Evolutionary conservation across 306 rosid species (phyloP).

Genomic region (Betula pendula): DNA sequence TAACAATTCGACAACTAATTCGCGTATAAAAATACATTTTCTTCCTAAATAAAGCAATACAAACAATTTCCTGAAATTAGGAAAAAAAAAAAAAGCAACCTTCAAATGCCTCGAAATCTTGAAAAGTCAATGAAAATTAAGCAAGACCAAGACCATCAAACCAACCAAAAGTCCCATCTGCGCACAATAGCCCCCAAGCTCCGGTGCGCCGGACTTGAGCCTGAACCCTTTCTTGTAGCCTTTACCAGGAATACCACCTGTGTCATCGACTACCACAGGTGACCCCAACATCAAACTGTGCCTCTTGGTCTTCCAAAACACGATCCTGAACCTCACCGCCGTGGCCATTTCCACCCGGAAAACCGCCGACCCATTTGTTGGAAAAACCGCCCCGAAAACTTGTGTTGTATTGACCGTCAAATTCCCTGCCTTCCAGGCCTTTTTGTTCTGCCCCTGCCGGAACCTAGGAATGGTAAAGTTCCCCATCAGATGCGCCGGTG

Average conservation of each 20-base stretch:
- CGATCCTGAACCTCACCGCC: slow-evolving; percentile 65
- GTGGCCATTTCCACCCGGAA: slow-evolving; percentile 62
- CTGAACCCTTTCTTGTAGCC: slow-evolving; percentile 6
- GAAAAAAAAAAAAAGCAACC: background rate
- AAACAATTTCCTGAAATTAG: background rate
- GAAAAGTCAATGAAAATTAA: slow-evolving; percentile 2
- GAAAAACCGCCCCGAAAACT: background rate
- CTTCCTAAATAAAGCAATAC: too few species aligned
- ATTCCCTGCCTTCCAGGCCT: slow-evolving; percentile 20
- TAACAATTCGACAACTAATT: too few species aligned
- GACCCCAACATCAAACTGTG: slow-evolving; percentile 47
- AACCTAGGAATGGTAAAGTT: slow-evolving; percentile 33
- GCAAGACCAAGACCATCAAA: slow-evolving; percentile 28
- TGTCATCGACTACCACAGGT: slow-evolving; percentile 40
- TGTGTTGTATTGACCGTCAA: slow-evolving; percentile 29
- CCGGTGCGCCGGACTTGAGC: slow-evolving; percentile 58
- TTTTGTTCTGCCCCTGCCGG: slow-evolving; percentile 76
- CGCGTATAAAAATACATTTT: too few species aligned
- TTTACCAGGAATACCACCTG: slow-evolving; percentile 32
- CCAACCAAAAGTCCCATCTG: slow-evolving; percentile 31
- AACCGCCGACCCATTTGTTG: background rate
- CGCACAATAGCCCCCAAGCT: slow-evolving; percentile 20
- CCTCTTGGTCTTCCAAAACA: slow-evolving; percentile 66
- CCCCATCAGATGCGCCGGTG: slow-evolving; percentile 26
- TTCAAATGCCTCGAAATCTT: background rate